phyloP scores from a whole-genome alignment of 2,329 filamentous ascomycete species.

The Pseudogymnoascus sp. region DNA sequence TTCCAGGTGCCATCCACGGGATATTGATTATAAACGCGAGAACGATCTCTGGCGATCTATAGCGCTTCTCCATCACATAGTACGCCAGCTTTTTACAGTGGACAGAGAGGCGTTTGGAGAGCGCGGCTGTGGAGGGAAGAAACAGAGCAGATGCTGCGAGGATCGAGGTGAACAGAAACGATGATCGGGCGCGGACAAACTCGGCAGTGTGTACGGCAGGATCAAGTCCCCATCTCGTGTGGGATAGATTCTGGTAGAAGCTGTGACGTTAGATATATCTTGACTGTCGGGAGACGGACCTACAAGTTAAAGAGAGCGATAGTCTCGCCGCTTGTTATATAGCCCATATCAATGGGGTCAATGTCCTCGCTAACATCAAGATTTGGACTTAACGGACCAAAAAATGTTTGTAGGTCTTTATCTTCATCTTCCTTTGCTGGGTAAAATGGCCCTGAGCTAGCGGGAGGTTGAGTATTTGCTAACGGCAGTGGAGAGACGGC shows the following conservation, averaged over 20 bases:
- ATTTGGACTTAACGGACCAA: constrained; percentile 54
- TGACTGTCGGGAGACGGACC: constrained; percentile 19
- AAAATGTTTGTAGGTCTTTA: constrained; percentile 53
- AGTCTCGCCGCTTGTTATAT: constrained; percentile 59
- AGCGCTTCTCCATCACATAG: constrained; percentile 51
- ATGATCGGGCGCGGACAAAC: constrained; percentile 59
- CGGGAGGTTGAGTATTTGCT: constrained; percentile 9
- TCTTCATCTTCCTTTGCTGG: constrained; percentile 32
- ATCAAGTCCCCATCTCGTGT: constrained; percentile 68
- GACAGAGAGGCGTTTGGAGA: constrained; percentile 57
- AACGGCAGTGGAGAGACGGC: constrained; percentile 16
- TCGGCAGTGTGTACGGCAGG: constrained; percentile 55
- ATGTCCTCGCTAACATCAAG: constrained; percentile 56
- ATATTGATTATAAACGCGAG: constrained; percentile 69
- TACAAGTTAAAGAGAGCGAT: constrained; percentile 58
- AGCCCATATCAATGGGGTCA: constrained; percentile 61
- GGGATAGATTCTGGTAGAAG: constrained; percentile 61
- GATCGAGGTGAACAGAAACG: constrained; percentile 65
- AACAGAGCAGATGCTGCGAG: constrained; percentile 62
- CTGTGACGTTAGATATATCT: constrained; percentile 30
- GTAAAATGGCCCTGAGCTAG: constrained; percentile 13
- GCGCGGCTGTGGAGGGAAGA: constrained; percentile 51
- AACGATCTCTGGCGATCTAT: constrained; percentile 65
- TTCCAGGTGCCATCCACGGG: constrained; percentile 64
- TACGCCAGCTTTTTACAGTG: constrained; percentile 57